Percentiles rank a stretch among this genome's conserved stretches.
phyloP scores from a whole-genome alignment of 768 basidiomycete species.

The Tylopilus rubrobrunneus region DNA sequence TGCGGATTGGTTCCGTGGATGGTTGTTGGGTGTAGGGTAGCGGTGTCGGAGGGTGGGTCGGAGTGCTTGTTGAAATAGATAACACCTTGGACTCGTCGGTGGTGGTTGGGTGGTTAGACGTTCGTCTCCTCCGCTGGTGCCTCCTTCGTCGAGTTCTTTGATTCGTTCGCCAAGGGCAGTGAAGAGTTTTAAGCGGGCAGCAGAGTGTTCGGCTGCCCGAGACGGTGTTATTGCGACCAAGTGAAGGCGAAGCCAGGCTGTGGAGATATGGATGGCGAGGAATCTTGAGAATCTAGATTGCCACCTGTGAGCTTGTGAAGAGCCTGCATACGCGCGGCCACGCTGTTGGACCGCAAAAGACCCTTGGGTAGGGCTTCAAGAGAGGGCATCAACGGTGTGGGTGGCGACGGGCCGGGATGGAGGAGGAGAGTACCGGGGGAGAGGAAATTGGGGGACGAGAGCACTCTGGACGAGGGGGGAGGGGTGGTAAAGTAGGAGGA shows the following conservation, averaged over 20 bases:
- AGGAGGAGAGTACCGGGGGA: slow-evolving; percentile 45
- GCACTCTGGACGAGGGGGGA: slow-evolving; percentile 35
- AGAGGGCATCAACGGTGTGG: slow-evolving; percentile 61
- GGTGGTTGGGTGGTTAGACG: slow-evolving; percentile 28
- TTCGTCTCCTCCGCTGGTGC: slow-evolving; percentile 60
- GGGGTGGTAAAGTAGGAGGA: slow-evolving; percentile 49
- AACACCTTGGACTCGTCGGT: slow-evolving; percentile 44
- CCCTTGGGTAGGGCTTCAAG: slow-evolving; percentile 76
- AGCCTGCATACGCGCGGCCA: slow-evolving; percentile 73
- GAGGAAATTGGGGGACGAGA: slow-evolving; percentile 44
- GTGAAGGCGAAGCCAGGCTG: slow-evolving; percentile 42
- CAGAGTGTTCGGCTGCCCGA: slow-evolving; percentile 74
- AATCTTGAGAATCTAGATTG: slow-evolving; percentile 54
- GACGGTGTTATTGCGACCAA: slow-evolving; percentile 75
- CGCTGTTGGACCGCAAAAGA: slow-evolving; percentile 90
- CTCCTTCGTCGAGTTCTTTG: slow-evolving; percentile 61
- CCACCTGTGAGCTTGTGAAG: slow-evolving; percentile 83
- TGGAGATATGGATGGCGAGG: slow-evolving; percentile 46
- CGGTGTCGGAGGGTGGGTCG: slow-evolving; percentile 50
- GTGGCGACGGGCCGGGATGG: slow-evolving; percentile 41
- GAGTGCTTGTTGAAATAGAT: slow-evolving; percentile 53
- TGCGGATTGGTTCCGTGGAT: slow-evolving; percentile 22
- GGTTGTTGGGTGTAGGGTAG: slow-evolving; percentile 32
- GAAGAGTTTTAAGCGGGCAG: slow-evolving; percentile 58
- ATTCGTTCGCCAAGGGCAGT: slow-evolving; percentile 53